phyloP scores from a whole-genome alignment of 2,329 filamentous ascomycete species.

The Chaetoscypha palmicola region DNA sequence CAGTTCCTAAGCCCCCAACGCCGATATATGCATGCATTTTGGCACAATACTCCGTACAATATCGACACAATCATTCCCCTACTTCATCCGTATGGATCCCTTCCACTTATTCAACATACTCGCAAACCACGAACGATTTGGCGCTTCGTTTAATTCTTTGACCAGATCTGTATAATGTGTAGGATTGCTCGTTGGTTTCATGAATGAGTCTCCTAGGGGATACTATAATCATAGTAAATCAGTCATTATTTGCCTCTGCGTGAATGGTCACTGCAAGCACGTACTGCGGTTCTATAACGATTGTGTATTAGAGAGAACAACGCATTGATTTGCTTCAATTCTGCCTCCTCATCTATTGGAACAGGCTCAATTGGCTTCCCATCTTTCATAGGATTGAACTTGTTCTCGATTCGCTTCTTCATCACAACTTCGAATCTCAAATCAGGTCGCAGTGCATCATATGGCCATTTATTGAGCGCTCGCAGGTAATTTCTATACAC shows the following conservation, averaged over 20 bases:
- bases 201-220: conserved; percentile 27
- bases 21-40: conserved; percentile 7
- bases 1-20: conserved; percentile 2
- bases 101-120: conserved; percentile 47
- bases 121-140: conserved; percentile 47
- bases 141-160: conserved; percentile 56
- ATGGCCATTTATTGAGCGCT: conserved; percentile 53
- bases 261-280: background rate
- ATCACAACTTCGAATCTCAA: conserved; percentile 55
- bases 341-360: conserved; percentile 37
- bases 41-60: conserved; percentile 5
- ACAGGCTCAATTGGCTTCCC: conserved; percentile 1
- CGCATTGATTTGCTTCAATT: conserved; percentile 52
- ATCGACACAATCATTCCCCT: conserved; percentile 3
- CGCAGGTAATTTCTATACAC: conserved; percentile 42
- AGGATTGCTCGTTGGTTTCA: conserved; percentile 55
- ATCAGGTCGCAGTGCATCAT: conserved; percentile 55
- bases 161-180: conserved; percentile 56
- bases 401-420: conserved; percentile 36
- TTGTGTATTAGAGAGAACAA: conserved; percentile 53
- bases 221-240: too few species aligned
- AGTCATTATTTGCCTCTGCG: too few species aligned
- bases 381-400: conserved; percentile 15
- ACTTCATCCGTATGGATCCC: conserved; percentile 53
- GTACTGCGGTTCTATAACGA: conserved; percentile 50